Evolutionary conservation across 2,329 filamentous ascomycete species (phyloP), one percentile per base, ranked within the genome.

Genomic region (Cercospora sp.): DNA sequence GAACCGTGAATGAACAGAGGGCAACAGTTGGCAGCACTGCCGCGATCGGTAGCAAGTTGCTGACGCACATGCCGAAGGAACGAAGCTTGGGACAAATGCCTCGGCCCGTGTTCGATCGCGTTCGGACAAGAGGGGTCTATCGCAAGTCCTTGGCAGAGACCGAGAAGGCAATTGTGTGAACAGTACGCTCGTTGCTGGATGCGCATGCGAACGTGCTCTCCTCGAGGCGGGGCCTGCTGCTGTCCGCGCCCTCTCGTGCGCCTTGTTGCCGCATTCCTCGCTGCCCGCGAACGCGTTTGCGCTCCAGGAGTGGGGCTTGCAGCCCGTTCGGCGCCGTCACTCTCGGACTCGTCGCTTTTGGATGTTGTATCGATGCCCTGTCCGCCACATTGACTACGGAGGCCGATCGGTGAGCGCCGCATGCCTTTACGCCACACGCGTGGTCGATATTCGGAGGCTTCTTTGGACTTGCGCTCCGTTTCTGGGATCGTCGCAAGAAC

Each of bases 401-500:
- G 57, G 21, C 57, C 3, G 30, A 60, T 37, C 3, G 57, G 30
- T 37, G 30, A 60, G 57, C 57, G 57, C 57, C 30, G 30, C 30
- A 60, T 60, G 30, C 30, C 57, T 60, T 60, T 60, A n/a, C 57
- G 57, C 57, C 30, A 60, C 57, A 6, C 30, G 30, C 30, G 30
- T 5, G 30, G 30, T 60, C 30, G 57, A 40, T 60, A 60, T 60
- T 60, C 21, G 18, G 60, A 62, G 37, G 60, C 60, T 62, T 43
- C 34, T 62, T 62, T 49, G 9, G 60, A 62, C 12, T 30, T 43
- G 60, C 60, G 60, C 32, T 43, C 60, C 7, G 40, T 62, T 13
- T 62, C 40, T 6, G 53, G 34, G 34, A 65, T 65, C 28, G 34
- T 43, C 24, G 30, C 34, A n/a, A 65, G 53, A 28, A 65, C 34